Percentiles rank a stretch among this genome's conserved stretches.
Evolutionary conservation across 176 grass and related monocot species (phyloP).

Genomic region (Oryza glaberrima): DNA sequence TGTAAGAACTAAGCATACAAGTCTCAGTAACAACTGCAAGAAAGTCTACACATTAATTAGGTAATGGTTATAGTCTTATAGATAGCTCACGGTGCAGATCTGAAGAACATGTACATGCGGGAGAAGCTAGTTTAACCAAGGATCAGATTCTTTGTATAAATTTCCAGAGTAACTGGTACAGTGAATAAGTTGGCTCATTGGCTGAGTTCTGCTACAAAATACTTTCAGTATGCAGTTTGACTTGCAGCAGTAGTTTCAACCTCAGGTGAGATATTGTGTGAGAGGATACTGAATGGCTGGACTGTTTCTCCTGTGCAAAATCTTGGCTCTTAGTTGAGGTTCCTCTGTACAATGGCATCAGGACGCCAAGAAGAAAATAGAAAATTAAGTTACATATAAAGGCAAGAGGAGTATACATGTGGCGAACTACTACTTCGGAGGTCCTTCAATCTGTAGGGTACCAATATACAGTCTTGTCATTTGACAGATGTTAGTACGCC

Average conservation of each 20-base stretch:
- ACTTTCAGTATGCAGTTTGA: constrained; percentile 33
- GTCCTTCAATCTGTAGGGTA: constrained; percentile 42
- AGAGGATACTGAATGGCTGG: constrained; percentile 19
- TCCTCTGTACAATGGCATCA: constrained; percentile 66
- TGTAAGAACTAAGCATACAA: too few species aligned
- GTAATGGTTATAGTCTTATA: not conserved
- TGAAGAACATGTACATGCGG: not conserved
- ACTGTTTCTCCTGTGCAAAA: constrained; percentile 62
- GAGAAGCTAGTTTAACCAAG: not conserved
- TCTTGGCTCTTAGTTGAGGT: constrained; percentile 46
- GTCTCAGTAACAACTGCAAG: not conserved
- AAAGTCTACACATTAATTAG: not conserved
- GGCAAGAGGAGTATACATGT: constrained; percentile 52
- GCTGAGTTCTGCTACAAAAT: constrained; percentile 24
- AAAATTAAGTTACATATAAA: constrained; percentile 41
- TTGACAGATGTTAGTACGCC: constrained; percentile 42
- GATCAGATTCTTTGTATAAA: constrained; percentile 3
- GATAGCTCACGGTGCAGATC: not conserved
- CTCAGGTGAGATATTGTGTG: constrained; percentile 41
- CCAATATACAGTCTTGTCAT: constrained; percentile 66
- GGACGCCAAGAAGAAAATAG: constrained; percentile 25
- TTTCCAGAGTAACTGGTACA: constrained; percentile 35
- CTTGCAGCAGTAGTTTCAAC: constrained; percentile 44
- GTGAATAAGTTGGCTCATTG: not conserved
- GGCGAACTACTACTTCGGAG: constrained; percentile 45